These are phyloP conservation scores for Citrullus amarus DNA, from an alignment of 306 rosid genomes.

Conservation along the genomic window DNA sequence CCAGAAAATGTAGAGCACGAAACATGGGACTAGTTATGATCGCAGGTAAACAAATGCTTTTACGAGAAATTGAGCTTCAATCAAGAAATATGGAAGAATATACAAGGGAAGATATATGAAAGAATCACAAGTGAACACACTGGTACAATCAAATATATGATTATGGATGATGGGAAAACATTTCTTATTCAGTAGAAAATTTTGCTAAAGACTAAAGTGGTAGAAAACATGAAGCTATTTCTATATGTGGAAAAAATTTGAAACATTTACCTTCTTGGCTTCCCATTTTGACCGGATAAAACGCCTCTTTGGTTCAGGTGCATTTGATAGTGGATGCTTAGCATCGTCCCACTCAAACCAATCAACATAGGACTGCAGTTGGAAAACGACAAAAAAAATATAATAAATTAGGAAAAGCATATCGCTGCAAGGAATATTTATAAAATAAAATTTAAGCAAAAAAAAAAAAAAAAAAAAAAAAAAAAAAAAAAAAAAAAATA, in stretches of 20 bases:
- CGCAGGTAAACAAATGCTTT: background rate
- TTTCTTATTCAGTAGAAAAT: background rate
- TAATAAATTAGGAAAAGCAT: background rate
- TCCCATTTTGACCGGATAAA: slow-evolving; percentile 95
- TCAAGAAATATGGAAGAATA: background rate
- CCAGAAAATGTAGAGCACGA: slow-evolving; percentile 4
- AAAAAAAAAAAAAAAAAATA: slow-evolving; percentile 4
- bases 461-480: background rate
- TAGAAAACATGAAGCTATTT: background rate
- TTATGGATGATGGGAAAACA: background rate
- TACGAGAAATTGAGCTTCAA: background rate
- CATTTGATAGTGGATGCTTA: slow-evolving; percentile 75
- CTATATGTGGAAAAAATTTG: background rate
- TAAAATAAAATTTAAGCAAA: background rate
- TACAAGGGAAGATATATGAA: background rate
- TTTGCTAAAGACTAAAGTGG: background rate
- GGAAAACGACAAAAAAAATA: slow-evolving; percentile 6
- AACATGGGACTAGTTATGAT: background rate
- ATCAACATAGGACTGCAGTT: slow-evolving; percentile 61
- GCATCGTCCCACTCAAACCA: slow-evolving; percentile 92
- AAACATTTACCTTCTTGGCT: slow-evolving; percentile 47
- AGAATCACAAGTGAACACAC: background rate
- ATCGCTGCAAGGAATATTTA: background rate
- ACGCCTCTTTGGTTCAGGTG: slow-evolving; percentile 95
- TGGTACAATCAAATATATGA: background rate